Evolutionary conservation across 805 yeast genomes (phyloP).

Genomic region (Wickerhamiella parazyma): DNA sequence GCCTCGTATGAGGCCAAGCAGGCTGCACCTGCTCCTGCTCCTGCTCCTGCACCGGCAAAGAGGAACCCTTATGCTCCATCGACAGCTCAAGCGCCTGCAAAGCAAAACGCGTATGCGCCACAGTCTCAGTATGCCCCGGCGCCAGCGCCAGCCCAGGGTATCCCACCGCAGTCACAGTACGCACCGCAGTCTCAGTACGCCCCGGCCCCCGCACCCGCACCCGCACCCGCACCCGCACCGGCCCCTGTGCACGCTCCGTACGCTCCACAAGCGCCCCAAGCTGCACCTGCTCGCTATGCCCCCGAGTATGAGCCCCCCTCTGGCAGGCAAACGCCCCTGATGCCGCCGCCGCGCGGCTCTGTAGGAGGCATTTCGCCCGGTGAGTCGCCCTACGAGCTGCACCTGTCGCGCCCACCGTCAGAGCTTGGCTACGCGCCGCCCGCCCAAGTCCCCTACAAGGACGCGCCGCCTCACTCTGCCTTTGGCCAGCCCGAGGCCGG

Average conservation of each 20-base stretch:
- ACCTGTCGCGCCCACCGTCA: constrained; percentile 7
- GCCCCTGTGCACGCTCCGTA: background rate
- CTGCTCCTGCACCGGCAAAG: constrained; percentile 6
- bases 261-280: background rate
- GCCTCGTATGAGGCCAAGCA: constrained; percentile 2
- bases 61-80: background rate
- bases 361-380: background rate
- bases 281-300: background rate
- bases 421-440: constrained; percentile 5
- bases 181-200: background rate
- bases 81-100: background rate
- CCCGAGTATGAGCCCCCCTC: background rate
- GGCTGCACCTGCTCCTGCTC: constrained; percentile 6
- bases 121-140: background rate
- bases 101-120: background rate
- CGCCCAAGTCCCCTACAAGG: background rate
- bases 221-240: too few relatives aligned
- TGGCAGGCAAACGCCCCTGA: background rate
- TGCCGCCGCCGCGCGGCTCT: background rate
- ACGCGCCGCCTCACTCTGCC: background rate
- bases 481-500: background rate
- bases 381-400: constrained; percentile 4
- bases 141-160: too few relatives aligned
- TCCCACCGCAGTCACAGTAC: too few relatives aligned
- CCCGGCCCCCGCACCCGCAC: background rate